These are phyloP conservation scores for Cucurbita argyrosperma DNA, from an alignment of 306 rosid genomes.

Conservation along the genomic window DNA sequence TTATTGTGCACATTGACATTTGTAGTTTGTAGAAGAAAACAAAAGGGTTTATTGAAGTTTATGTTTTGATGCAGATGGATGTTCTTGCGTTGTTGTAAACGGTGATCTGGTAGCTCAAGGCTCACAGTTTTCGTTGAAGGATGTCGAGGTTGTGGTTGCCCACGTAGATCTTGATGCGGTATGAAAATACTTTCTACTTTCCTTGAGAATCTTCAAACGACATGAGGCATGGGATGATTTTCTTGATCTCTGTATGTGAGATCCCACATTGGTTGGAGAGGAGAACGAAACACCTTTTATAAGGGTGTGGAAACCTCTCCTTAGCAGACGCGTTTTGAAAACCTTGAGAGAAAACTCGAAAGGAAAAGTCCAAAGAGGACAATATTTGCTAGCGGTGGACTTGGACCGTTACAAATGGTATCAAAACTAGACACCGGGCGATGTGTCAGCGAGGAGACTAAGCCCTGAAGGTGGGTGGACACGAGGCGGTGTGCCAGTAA, in stretches of 20 bases:
- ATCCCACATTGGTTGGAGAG: too few relatives aligned
- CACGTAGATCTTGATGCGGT: slow-evolving; percentile 91
- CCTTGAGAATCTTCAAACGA: neutral
- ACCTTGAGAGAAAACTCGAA: too few relatives aligned
- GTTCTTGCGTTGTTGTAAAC: slow-evolving; percentile 73
- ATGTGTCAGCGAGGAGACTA: too few relatives aligned
- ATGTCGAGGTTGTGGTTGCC: slow-evolving; percentile 73
- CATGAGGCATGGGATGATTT: neutral
- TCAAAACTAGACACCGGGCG: too few relatives aligned
- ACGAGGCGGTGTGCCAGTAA: too few relatives aligned
- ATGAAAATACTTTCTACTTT: slow-evolving; percentile 11
- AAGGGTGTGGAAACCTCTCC: too few relatives aligned
- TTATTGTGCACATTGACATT: neutral
- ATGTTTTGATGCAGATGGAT: slow-evolving; percentile 53
- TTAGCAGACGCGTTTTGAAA: too few relatives aligned
- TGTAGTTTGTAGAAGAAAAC: neutral
- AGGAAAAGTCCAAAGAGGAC: too few relatives aligned
- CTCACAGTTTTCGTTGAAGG: slow-evolving; percentile 89
- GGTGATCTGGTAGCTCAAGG: slow-evolving; percentile 91
- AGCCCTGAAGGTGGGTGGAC: too few relatives aligned
- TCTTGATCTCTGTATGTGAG: neutral
- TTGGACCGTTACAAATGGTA: too few relatives aligned
- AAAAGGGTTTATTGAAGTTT: neutral
- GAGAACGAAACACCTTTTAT: too few relatives aligned
- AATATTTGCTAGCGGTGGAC: too few relatives aligned